Conservation (phyloP, 495 filamentous ascomycete species). For the Bathelium albidoporum region DNA sequence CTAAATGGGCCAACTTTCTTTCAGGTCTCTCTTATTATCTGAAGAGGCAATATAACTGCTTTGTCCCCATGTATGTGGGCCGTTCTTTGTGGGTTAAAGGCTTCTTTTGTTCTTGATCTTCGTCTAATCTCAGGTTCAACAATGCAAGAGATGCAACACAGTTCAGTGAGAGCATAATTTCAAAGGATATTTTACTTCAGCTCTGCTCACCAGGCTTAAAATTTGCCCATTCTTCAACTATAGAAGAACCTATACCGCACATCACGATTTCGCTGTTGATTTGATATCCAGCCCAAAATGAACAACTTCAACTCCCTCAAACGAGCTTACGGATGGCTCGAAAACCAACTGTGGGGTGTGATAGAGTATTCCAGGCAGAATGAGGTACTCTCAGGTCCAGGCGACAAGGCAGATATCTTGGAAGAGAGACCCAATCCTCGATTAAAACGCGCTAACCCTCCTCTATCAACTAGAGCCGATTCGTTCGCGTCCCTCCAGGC, state of each 20-base stretch:
- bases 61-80: no score
- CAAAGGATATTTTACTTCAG: no score
- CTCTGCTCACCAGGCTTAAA: no score
- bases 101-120: no score
- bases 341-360: neutral
- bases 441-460: neutral
- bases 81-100: no score
- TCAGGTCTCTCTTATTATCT: neutral
- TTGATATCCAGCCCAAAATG: neutral
- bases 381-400: neutral
- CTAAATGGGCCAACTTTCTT: neutral
- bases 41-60: no score
- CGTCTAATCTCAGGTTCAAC: no score
- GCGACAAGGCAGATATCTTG: neutral
- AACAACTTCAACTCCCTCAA: neutral
- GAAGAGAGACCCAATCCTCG: neutral
- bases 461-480: neutral
- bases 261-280: neutral
- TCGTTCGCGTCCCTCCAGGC: no score
- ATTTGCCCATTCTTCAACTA: neutral
- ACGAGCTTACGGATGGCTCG: neutral
- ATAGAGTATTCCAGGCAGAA: neutral
- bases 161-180: no score
- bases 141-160: no score
- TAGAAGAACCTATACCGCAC: neutral